Base-by-base conservation (phyloP, 306 rosid genomes). In the Vigna radiata region DNA sequence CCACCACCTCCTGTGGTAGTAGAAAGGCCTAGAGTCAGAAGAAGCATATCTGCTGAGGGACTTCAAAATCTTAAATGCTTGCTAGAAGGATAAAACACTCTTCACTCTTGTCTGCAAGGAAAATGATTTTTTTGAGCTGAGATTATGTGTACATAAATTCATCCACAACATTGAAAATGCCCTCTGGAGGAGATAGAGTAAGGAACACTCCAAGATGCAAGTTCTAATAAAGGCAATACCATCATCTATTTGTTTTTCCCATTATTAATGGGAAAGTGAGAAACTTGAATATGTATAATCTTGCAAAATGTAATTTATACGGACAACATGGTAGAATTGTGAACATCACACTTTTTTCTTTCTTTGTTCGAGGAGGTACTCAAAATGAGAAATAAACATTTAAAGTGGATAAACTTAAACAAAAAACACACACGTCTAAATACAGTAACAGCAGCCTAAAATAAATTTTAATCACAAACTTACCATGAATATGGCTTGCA, bases 31-130 rank as follows among this genome's bases (percentile, higher is more conserved):
- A 85, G 85, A 86, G 80, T 92, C 71, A 82, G 88, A 79, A 87
- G 97, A 86, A 91, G 96, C 85, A 91, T 96, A 73, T 96, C 97
- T 41, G 90, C 91, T 4, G 94, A 92, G 73, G 99, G 96, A 43
- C 97, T 96, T 72, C 96, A 89, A 67, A 89, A 84, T 77, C 81
- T 96, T 64, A 93, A 83, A 72, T 81, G 50, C 86, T 79, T 63
- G n/a, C 81, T 92, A 67, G 86, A 91, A 77, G 80, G 81, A 61
- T 87, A 82, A 62, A 77, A 23, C 62, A 68, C 65, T 70, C 65
- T 52, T 49, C 62, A 68, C 65, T 70, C 65, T 52, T 49, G 50
- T 58, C 81, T 84, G 74, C 65, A 48, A 62, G 7, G 4, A 12
- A 39, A 33, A 19, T 70, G 31, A 10, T 73, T 77, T 79, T 81